Evolutionary conservation across 768 basidiomycete species (phyloP).

Genomic region (Coprinellus aureogranulatus): DNA sequence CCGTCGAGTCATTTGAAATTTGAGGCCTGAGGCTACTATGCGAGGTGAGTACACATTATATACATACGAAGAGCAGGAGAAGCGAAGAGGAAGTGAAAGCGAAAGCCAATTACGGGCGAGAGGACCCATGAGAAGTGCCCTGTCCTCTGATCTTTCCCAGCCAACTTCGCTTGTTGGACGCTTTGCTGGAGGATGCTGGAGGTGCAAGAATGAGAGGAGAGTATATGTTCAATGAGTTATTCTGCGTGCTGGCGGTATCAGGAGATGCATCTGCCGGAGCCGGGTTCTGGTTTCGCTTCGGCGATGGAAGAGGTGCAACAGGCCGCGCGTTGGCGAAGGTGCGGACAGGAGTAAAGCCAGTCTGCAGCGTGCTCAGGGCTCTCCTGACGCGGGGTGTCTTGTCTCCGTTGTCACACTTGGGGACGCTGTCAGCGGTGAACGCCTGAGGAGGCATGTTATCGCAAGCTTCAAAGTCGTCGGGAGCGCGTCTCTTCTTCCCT

Average conservation of each 20-base stretch:
- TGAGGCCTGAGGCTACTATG: background rate
- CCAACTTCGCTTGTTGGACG: constrained; percentile 59
- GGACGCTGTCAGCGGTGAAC: constrained; percentile 55
- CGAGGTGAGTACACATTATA: background rate
- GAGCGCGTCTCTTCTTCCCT: constrained; percentile 72
- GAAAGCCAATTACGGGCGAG: background rate
- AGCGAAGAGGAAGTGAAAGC: background rate
- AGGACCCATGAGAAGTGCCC: constrained; percentile 1
- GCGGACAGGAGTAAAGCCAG: constrained; percentile 74
- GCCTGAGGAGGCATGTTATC: constrained; percentile 60
- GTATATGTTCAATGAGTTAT: constrained; percentile 48
- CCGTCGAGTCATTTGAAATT: background rate
- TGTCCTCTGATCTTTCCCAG: constrained; percentile 64
- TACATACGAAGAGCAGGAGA: background rate
- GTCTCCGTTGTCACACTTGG: constrained; percentile 37
- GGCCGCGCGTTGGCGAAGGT: constrained; percentile 40
- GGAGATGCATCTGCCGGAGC: constrained; percentile 31
- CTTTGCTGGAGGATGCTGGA: constrained; percentile 40
- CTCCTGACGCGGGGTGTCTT: constrained; percentile 64
- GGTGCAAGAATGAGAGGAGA: constrained; percentile 18
- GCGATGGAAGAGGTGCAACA: constrained; percentile 43
- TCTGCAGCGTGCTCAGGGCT: constrained; percentile 53
- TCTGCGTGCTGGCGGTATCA: constrained; percentile 59
- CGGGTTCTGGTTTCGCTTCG: constrained; percentile 35
- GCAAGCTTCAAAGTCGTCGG: constrained; percentile 70